Conservation (phyloP, 2,329 filamentous ascomycete genomes). For the Boeremia lycopersici region DNA sequence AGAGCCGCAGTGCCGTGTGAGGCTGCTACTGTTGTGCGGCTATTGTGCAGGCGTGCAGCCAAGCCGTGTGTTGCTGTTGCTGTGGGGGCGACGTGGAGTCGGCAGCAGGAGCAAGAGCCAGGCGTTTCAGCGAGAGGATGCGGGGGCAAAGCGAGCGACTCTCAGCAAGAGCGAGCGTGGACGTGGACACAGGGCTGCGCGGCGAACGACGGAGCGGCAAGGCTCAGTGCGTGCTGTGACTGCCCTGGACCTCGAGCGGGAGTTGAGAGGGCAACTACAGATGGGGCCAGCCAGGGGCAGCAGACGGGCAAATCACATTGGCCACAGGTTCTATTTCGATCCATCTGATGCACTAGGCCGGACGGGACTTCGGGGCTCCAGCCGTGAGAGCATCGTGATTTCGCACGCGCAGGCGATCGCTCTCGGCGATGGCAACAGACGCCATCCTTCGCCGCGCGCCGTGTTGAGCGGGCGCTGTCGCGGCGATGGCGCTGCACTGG, state of each 20-base stretch:
- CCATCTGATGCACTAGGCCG: conserved; percentile 3
- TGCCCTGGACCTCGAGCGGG: conserved; percentile 8
- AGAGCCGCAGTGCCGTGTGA: conserved; percentile 1
- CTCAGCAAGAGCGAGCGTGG: conserved; percentile 10
- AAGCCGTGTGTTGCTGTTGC: conserved; percentile 5
- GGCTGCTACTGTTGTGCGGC: conserved; percentile 2
- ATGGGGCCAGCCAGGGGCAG: conserved; percentile 12
- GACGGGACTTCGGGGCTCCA: conserved; percentile 5
- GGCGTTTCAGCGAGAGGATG: conserved; percentile 11
- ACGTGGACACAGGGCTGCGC: conserved; percentile 5
- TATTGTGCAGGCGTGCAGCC: conserved; percentile 6
- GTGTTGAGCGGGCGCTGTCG: neutral
- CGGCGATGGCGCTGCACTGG: neutral
- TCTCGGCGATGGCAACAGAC: conserved; percentile 5
- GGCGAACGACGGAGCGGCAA: conserved; percentile 12
- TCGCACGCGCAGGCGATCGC: conserved; percentile 3
- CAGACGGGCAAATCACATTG: conserved; percentile 4
- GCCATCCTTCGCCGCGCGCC: conserved; percentile 1
- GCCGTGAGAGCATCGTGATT: conserved; percentile 14
- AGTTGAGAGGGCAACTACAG: conserved; percentile 17
- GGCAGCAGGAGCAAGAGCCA: conserved; percentile 10
- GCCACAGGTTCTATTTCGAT: conserved; percentile 12
- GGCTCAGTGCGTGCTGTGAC: conserved; percentile 10
- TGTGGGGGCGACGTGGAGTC: conserved; percentile 14
- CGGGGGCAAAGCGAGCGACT: conserved; percentile 8